These are phyloP conservation scores for Clarireedia monteithiana DNA, from an alignment of 2,329 filamentous ascomycete species.

Conservation along the genomic window DNA sequence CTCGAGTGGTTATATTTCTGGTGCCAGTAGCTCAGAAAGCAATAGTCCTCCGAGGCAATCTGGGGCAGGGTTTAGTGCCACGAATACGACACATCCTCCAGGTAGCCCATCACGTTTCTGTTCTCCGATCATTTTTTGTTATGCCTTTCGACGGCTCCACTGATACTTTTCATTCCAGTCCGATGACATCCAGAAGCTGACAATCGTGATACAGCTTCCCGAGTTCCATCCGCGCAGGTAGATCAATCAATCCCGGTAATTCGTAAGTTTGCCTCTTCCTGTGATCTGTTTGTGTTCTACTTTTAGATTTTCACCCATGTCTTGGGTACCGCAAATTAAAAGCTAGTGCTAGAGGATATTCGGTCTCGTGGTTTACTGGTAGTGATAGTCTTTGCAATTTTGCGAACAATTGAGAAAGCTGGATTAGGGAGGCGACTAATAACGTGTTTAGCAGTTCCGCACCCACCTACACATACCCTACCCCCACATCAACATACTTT, in stretches of 20 bases:
- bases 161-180: neutral
- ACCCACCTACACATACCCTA: neutral
- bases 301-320: neutral
- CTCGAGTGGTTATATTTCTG: neutral
- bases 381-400: too few relatives aligned
- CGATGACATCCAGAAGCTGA: neutral
- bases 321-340: neutral
- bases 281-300: neutral
- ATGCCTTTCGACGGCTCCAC: neutral
- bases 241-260: neutral
- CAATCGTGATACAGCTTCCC: neutral
- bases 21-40: neutral
- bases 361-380: neutral
- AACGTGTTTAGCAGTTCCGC: neutral
- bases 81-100: neutral
- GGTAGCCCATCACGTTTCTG: neutral
- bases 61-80: neutral
- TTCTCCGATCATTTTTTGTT: neutral
- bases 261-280: neutral
- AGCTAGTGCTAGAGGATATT: too few relatives aligned
- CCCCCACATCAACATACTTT: neutral
- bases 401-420: neutral
- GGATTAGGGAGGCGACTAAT: neutral
- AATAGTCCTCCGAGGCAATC: neutral
- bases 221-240: neutral